Evolutionary conservation across 768 basidiomycete species (phyloP), one percentile per base, ranked within the genome.

Genomic region (Leccinellum rugosiceps): DNA sequence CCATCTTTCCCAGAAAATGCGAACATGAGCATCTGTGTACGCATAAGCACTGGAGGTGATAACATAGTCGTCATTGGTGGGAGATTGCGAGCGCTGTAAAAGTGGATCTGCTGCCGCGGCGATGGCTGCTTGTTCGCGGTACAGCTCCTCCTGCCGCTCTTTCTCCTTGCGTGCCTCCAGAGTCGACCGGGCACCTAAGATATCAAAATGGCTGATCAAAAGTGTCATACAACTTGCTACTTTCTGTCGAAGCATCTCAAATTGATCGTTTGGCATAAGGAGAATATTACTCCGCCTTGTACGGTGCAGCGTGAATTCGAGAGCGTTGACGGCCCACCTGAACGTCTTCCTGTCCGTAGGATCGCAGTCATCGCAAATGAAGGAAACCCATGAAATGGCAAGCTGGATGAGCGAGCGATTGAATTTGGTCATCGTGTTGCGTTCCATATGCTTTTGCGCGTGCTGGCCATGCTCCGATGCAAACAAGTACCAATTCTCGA

Each of bases 301-400:
- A 55, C 95, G 87, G 58, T 87, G 83, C 57, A 92, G 83, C 1
- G 94, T 87, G 68, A 94, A 98, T 68, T 97, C 94, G 30, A 99
- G 83, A 2, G 97, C 95, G 57, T 88, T 91, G 53, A 99, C 94
- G 8, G 97, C 95, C 95, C 95, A 98, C 69, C 91, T 89, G 81
- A 99, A 99, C 0, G 94, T 98, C 71, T 88, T 90, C 56, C 93
- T 83, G 71, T 98, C 95, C 32, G 92, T 89, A 8, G 95, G 94
- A 64, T 97, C 92, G 75, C 97, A 99, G 65, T 95, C 92, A 68
- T 98, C 94, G 75, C 94, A 97, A 61, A 98, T 96, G 78, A 99
- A 98, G 45, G 94, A 88, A 32, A 98, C 92, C 96, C 96, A 99
- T 13, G 92, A 90, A 64, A 98, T 98, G 10, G 95, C 93, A 52